These are phyloP conservation scores for Agrocybe pediades DNA, from an alignment of 768 basidiomycete species.

Conservation along the genomic window DNA sequence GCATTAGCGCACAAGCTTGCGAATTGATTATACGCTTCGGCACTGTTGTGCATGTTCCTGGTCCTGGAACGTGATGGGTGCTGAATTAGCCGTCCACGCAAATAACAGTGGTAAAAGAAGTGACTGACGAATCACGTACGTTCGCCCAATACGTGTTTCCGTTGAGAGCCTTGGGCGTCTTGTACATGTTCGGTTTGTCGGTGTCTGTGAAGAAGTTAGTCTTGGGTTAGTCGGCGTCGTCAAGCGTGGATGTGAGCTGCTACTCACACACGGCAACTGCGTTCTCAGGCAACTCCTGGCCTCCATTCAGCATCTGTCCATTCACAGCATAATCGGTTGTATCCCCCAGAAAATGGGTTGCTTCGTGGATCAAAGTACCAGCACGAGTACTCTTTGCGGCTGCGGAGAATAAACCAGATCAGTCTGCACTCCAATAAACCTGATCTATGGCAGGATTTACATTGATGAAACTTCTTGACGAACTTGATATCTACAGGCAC, in stretches of 20 bases:
- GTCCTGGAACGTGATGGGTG: not conserved
- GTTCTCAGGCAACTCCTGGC: not conserved
- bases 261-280: not conserved
- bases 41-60: not conserved
- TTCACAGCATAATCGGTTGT: not conserved
- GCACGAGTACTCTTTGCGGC: not conserved
- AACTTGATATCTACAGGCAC: not conserved
- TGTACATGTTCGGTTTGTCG: not conserved
- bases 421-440: not conserved
- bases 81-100: not conserved
- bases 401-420: not conserved
- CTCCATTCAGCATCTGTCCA: not conserved
- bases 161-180: not conserved
- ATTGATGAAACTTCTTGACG: not conserved
- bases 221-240: not conserved
- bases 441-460: not conserved
- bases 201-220: not conserved
- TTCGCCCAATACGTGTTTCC: not conserved
- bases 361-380: too few relatives aligned
- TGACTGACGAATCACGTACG: not conserved
- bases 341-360: not conserved
- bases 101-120: not conserved
- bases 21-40: not conserved
- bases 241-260: not conserved
- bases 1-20: not conserved